Evolutionary conservation across 495 filamentous ascomycete species (phyloP).

Genomic region (Penicillium manginii): DNA sequence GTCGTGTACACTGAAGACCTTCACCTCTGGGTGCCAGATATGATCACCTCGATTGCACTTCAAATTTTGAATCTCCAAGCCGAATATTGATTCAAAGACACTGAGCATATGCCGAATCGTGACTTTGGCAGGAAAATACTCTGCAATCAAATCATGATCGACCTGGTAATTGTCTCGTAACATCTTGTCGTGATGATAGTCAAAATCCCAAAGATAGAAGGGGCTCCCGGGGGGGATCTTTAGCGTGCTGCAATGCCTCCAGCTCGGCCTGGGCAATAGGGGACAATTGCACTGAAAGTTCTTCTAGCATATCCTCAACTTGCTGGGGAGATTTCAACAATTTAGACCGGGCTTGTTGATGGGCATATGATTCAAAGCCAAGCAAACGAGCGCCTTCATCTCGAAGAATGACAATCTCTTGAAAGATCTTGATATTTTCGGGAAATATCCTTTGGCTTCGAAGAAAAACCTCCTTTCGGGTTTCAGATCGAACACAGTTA

Average conservation of each 20-base stretch:
- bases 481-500: background rate
- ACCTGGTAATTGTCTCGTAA: conserved; percentile 12
- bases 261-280: conserved; percentile 3
- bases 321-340: conserved; percentile 1
- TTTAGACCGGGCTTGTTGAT: conserved; percentile 7
- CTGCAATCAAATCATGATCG: conserved; percentile 12
- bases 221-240: background rate
- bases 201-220: conserved; percentile 17
- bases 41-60: background rate
- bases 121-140: conserved; percentile 8
- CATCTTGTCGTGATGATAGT: conserved; percentile 11
- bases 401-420: conserved; percentile 11
- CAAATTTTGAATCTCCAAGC: conserved; percentile 3
- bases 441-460: background rate
- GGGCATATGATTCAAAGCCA: conserved; percentile 10
- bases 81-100: conserved; percentile 3
- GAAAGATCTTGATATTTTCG: conserved; percentile 1
- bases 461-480: conserved; percentile 6
- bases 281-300: background rate
- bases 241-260: background rate
- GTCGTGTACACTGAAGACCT: conserved; percentile 1
- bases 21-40: conserved; percentile 8
- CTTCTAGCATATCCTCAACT: background rate
- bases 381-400: conserved; percentile 14
- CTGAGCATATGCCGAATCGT: conserved; percentile 11